These are phyloP conservation scores for Fonsecaea multimorphosa DNA, from an alignment of 2,329 filamentous ascomycete genomes.

Conservation along the genomic window DNA sequence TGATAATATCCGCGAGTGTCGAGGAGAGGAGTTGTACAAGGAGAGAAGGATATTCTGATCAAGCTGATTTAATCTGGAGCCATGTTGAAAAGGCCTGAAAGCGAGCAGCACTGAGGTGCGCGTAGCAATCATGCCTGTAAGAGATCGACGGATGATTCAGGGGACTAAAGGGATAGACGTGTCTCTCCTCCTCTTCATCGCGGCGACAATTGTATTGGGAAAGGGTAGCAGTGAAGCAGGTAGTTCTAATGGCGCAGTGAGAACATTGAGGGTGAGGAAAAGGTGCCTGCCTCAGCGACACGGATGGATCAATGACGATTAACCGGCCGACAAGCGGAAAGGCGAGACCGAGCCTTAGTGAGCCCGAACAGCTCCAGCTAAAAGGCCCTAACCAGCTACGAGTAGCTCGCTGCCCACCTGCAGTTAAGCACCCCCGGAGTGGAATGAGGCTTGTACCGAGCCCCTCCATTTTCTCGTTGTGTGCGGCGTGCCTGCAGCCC, in stretches of 20 bases:
- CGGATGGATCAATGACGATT: slow-evolving; percentile 27
- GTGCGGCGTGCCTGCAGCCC: background rate
- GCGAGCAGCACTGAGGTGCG: slow-evolving; percentile 50
- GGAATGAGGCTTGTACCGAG: background rate
- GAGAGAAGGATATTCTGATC: slow-evolving; percentile 40
- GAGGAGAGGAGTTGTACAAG: slow-evolving; percentile 39
- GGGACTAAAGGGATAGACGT: slow-evolving; percentile 7
- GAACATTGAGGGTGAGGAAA: slow-evolving; percentile 18
- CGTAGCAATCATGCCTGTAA: slow-evolving; percentile 45
- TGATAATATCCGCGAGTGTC: slow-evolving; percentile 38
- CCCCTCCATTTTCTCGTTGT: slow-evolving; percentile 3
- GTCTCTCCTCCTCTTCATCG: slow-evolving; percentile 27
- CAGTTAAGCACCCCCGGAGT: background rate
- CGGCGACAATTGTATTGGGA: slow-evolving; percentile 14
- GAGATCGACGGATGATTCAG: slow-evolving; percentile 2
- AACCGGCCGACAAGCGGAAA: slow-evolving; percentile 16
- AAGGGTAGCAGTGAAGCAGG: background rate
- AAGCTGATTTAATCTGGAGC: slow-evolving; percentile 31
- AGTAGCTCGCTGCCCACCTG: background rate
- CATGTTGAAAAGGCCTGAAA: slow-evolving; percentile 36
- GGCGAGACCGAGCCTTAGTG: slow-evolving; percentile 5
- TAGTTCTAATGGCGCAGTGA: background rate
- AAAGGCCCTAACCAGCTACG: background rate
- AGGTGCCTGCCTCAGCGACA: slow-evolving; percentile 17
- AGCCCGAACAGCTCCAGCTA: slow-evolving; percentile 14